Conservation (phyloP, 306 rosid species). For the Prunus persica region Prunus_persica_NCBIv2 NC_034015.1:8466501-8467000, state of each 20-base stretch:
- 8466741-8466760: constrained; percentile 37
- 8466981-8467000: constrained; percentile 51
- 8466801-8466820: constrained; percentile 21
- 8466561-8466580: too few relatives aligned
- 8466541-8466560: too few relatives aligned
- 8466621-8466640: too few relatives aligned
- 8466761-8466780: constrained; percentile 45
- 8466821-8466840: constrained; percentile 24
- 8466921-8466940: constrained; percentile 72
- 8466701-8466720: neutral
- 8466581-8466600: too few relatives aligned
- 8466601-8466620: too few relatives aligned
- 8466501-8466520: neutral
- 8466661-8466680: too few relatives aligned
- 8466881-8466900: constrained; percentile 52
- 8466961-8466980: constrained; percentile 52
- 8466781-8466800: constrained; percentile 65
- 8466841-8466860: constrained; percentile 39
- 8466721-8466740: neutral
- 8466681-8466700: too few relatives aligned
- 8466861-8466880: constrained; percentile 53
- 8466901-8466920: constrained; percentile 65
- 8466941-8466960: constrained; percentile 55
- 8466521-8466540: too few relatives aligned
- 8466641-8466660: too few relatives aligned